These are phyloP conservation scores for Bombardia bombarda DNA, from an alignment of 495 filamentous ascomycete genomes.

Conservation along the genomic window DNA sequence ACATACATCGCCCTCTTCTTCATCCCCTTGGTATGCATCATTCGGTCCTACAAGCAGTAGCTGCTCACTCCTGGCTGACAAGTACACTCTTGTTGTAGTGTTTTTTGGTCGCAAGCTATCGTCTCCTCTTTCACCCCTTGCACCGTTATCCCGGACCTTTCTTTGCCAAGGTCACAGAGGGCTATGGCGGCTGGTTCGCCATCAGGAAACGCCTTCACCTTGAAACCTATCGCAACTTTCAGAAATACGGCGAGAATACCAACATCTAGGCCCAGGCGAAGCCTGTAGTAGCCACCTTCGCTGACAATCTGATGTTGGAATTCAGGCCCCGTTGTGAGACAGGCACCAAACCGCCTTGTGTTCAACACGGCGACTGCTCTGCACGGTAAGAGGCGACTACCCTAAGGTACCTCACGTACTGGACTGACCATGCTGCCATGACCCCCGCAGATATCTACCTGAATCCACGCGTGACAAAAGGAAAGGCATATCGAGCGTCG, in stretches of 20 bases:
- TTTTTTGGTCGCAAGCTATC: no score
- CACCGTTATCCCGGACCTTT: slow-evolving; percentile 45
- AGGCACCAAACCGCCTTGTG: not conserved
- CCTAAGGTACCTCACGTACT: not conserved
- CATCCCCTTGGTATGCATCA: no score
- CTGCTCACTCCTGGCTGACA: no score
- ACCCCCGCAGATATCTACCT: not conserved
- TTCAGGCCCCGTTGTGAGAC: not conserved
- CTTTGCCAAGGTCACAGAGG: slow-evolving; percentile 33
- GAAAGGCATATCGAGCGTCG: not conserved
- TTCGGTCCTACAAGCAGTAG: no score
- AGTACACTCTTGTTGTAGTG: no score
- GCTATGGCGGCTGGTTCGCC: slow-evolving; percentile 33
- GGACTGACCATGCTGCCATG: not conserved
- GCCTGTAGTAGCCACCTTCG: not conserved
- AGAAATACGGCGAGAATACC: slow-evolving; percentile 1
- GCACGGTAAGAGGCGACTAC: not conserved
- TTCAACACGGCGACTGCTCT: not conserved
- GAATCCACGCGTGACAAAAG: not conserved
- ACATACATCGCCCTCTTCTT: no score
- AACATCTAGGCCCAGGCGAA: not conserved
- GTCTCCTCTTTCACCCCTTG: slow-evolving; percentile 33
- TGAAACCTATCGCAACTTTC: slow-evolving; percentile 13
- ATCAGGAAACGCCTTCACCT: slow-evolving; percentile 36
- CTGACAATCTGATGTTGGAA: not conserved